These are phyloP conservation scores for Dipteronia dyeriana DNA, from an alignment of 345 rosid species.

Conservation along the genomic window DNA sequence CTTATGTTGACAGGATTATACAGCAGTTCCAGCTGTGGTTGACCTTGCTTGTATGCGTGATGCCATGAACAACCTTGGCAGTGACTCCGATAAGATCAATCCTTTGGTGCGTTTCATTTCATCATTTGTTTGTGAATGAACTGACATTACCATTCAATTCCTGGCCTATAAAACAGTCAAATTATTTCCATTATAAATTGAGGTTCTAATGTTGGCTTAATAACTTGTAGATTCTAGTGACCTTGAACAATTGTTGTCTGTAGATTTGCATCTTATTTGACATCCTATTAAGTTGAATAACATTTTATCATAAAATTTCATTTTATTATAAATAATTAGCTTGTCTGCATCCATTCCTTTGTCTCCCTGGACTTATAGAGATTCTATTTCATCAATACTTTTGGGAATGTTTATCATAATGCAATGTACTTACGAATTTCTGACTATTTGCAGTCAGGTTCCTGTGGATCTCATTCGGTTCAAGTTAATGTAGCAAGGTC, in stretches of 20 bases:
- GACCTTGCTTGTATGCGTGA: slow-evolving; percentile 99
- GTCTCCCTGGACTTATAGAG: not conserved
- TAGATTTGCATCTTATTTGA: not conserved
- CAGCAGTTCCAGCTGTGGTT: slow-evolving; percentile 99
- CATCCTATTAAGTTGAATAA: not conserved
- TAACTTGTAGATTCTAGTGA: not conserved
- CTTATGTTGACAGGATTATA: slow-evolving; percentile 67
- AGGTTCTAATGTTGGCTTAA: not conserved
- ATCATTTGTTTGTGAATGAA: not conserved
- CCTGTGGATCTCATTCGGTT: slow-evolving; percentile 99
- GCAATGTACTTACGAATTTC: not conserved
- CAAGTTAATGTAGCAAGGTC: slow-evolving; percentile 96
- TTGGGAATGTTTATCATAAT: not conserved
- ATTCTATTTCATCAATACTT: not conserved
- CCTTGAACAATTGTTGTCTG: not conserved
- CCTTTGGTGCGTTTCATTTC: slow-evolving; percentile 56
- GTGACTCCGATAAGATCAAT: slow-evolving; percentile 89
- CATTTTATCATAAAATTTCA: too few species aligned
- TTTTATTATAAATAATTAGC: not conserved
- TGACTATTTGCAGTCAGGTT: slow-evolving; percentile 46
- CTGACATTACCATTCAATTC: slow-evolving; percentile 2
- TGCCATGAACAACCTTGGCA: slow-evolving; percentile 88
- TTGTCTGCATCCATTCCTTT: not conserved
- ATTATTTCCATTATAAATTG: not conserved
- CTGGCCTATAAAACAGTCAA: not conserved